Percentiles rank a stretch among this genome's conserved stretches.
Evolutionary conservation across 495 filamentous ascomycete species (phyloP).

Genomic region (Penicillium coprophilum): DNA sequence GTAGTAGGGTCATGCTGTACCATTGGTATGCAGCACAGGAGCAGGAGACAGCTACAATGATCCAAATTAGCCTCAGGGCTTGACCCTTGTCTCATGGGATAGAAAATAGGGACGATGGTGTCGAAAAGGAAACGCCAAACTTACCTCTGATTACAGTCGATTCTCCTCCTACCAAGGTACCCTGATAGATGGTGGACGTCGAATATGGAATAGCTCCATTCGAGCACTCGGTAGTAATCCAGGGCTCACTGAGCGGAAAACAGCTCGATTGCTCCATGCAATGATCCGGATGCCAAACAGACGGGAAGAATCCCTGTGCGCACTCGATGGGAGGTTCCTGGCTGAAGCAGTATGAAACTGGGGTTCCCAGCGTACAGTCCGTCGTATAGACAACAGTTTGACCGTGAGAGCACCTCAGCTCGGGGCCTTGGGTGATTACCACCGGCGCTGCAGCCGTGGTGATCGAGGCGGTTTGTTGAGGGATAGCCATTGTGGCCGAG

Average conservation of each 20-base stretch:
- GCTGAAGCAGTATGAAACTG: constrained; percentile 26
- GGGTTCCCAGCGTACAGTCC: constrained; percentile 30
- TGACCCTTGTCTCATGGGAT: background rate
- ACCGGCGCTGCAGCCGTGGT: constrained; percentile 11
- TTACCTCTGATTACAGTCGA: constrained; percentile 24
- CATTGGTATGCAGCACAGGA: constrained; percentile 26
- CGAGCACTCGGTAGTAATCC: constrained; percentile 31
- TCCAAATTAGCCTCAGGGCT: background rate
- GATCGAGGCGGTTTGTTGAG: constrained; percentile 9
- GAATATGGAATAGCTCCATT: constrained; percentile 26
- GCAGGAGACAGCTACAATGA: constrained; percentile 23
- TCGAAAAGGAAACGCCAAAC: background rate
- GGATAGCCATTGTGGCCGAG: constrained; percentile 12
- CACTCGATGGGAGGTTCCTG: constrained; percentile 21
- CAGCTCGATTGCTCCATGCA: constrained; percentile 29
- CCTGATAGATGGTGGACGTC: constrained; percentile 26
- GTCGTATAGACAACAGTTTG: constrained; percentile 30
- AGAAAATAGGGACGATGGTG: background rate
- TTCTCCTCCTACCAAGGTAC: constrained; percentile 21
- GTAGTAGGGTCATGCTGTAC: constrained; percentile 23
- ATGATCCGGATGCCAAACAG: constrained; percentile 33
- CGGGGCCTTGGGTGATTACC: constrained; percentile 17
- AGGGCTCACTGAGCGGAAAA: constrained; percentile 24
- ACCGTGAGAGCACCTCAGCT: constrained; percentile 21
- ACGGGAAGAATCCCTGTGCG: constrained; percentile 24